A percentile compares a stretch with the other conserved stretches of the same genome.
Conservation (phyloP, 352 stramenopile species). For the Phytophthora hybrid region DNA sequence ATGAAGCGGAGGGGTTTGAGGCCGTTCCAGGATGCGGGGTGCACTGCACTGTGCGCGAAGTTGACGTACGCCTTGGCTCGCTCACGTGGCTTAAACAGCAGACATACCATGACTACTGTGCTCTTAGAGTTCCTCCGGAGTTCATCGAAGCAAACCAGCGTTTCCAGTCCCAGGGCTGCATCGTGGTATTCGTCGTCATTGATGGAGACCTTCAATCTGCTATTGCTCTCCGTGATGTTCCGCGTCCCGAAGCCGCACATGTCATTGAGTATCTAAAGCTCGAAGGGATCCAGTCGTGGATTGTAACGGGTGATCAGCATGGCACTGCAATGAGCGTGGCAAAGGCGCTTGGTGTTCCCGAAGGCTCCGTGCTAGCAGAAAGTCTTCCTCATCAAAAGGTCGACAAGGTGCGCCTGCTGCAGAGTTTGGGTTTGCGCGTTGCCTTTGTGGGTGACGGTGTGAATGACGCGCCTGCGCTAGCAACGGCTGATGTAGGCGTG, state of each 20-base stretch:
- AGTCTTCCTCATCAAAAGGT: constrained; percentile 82
- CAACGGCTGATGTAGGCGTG: constrained; percentile 73
- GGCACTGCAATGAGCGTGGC: constrained; percentile 68
- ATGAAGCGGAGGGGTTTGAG: constrained; percentile 48
- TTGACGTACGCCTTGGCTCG: constrained; percentile 61
- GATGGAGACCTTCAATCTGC: constrained; percentile 60
- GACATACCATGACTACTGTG: constrained; percentile 32
- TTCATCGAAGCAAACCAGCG: constrained; percentile 53
- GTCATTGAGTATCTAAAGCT: constrained; percentile 65
- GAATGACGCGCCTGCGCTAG: constrained; percentile 77
- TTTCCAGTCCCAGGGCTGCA: constrained; percentile 60
- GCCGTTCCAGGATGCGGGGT: constrained; percentile 73
- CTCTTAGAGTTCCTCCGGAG: constrained; percentile 49
- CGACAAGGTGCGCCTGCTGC: constrained; percentile 73
- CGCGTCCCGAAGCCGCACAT: constrained; percentile 57
- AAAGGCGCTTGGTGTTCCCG: constrained; percentile 53
- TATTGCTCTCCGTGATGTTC: constrained; percentile 61
- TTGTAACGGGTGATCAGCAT: constrained; percentile 80
- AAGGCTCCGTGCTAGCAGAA: constrained; percentile 68
- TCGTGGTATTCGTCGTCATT: constrained; percentile 69
- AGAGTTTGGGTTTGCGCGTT: constrained; percentile 75
- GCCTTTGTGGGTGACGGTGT: constrained; percentile 82
- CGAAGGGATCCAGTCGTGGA: constrained; percentile 72
- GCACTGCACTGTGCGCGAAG: constrained; percentile 43
- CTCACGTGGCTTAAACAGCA: constrained; percentile 73